These are phyloP conservation scores for Colletotrichum abscissum DNA, from an alignment of 2,329 filamentous ascomycete species.

Conservation along the genomic window DNA sequence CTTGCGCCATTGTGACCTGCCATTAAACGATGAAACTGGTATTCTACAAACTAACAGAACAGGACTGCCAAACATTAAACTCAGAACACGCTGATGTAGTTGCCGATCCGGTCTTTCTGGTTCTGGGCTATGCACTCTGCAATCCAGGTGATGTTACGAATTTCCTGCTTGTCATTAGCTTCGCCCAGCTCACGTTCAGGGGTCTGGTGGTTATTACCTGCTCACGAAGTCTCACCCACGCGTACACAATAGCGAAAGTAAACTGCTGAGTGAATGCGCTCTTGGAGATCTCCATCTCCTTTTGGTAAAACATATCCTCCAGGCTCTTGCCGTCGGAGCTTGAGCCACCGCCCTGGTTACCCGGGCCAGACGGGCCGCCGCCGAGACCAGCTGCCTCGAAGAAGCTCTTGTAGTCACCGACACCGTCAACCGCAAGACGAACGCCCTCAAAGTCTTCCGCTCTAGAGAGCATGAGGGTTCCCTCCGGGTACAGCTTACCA, in stretches of 20 bases:
- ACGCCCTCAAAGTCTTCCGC: slow-evolving; percentile 97
- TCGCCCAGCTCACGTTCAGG: slow-evolving; percentile 16
- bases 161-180: slow-evolving; percentile 78
- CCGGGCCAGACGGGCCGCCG: slow-evolving; percentile 76
- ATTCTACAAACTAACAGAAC: slow-evolving; percentile 53
- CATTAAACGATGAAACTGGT: slow-evolving; percentile 41
- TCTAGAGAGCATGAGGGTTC: slow-evolving; percentile 91
- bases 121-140: slow-evolving; percentile 99
- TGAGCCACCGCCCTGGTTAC: slow-evolving; percentile 87
- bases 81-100: slow-evolving; percentile 98
- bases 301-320: slow-evolving; percentile 98
- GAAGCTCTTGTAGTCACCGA: slow-evolving; percentile 93
- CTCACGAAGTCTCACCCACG: slow-evolving; percentile 97
- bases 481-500: slow-evolving; percentile 91
- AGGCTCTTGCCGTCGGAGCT: slow-evolving; percentile 87
- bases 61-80: slow-evolving; percentile 40
- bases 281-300: slow-evolving; percentile 99
- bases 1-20: slow-evolving; percentile 49
- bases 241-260: slow-evolving; percentile 93
- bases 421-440: slow-evolving; percentile 90
- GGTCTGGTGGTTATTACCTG: slow-evolving; percentile 73
- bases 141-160: slow-evolving; percentile 99
- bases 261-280: slow-evolving; percentile 95
- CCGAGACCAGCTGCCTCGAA: slow-evolving; percentile 90
- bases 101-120: slow-evolving; percentile 98